phyloP scores from a whole-genome alignment of 768 basidiomycete genomes.

The Boletales sp. region DNA sequence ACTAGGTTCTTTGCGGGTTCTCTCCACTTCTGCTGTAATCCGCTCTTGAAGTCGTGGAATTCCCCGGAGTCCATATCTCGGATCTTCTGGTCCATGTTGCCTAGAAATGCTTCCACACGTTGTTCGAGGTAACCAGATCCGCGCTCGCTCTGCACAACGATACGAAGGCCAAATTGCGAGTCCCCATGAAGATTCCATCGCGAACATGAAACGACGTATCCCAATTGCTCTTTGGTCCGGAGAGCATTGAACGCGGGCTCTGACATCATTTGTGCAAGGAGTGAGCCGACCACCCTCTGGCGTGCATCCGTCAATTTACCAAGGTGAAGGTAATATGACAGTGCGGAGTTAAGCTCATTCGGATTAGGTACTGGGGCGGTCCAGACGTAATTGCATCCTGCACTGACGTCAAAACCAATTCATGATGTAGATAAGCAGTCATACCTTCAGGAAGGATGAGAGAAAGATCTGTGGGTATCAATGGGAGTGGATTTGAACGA shows the following conservation, averaged over 20 bases:
- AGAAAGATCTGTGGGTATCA: constrained; percentile 38
- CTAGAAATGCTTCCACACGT: constrained; percentile 86
- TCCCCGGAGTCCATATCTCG: constrained; percentile 66
- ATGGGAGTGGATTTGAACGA: constrained; percentile 42
- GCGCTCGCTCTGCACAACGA: constrained; percentile 88
- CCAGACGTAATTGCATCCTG: constrained; percentile 72
- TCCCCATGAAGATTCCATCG: constrained; percentile 57
- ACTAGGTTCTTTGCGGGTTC: constrained; percentile 87
- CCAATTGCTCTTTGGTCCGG: constrained; percentile 92
- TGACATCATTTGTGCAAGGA: constrained; percentile 81
- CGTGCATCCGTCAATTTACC: constrained; percentile 64
- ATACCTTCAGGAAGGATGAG: constrained; percentile 72
- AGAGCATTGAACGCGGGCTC: constrained; percentile 91
- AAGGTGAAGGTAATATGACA: constrained; percentile 83
- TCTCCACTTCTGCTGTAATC: constrained; percentile 76
- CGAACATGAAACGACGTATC: constrained; percentile 79
- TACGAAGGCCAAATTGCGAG: constrained; percentile 70
- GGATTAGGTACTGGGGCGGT: constrained; percentile 69
- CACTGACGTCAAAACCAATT: constrained; percentile 12
- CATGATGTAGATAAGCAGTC: constrained; percentile 6
- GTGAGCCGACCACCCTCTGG: constrained; percentile 60
- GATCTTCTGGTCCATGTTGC: constrained; percentile 64
- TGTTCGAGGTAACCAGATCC: constrained; percentile 76
- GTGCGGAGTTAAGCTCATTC: constrained; percentile 80
- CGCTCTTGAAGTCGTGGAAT: constrained; percentile 74